phyloP scores from a whole-genome alignment of 2,329 filamentous ascomycete genomes.

The Cladosporium sp. region DNA sequence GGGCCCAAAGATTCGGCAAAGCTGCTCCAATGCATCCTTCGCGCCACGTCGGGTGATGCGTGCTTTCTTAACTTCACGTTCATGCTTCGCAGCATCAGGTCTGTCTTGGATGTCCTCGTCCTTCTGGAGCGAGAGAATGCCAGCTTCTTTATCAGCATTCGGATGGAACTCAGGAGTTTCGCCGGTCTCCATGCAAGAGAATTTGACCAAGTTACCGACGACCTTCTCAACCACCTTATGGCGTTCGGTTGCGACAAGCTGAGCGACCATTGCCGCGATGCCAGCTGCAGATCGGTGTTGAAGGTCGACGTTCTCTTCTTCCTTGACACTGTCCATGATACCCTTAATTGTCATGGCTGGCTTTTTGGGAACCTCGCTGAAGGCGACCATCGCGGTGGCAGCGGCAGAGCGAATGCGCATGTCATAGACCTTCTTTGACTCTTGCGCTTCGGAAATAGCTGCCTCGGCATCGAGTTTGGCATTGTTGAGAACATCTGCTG shows the following conservation, averaged over 20 bases:
- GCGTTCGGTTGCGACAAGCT: conserved; percentile 76
- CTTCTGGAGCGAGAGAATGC: conserved; percentile 90
- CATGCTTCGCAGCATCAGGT: conserved; percentile 84
- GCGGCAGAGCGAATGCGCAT: conserved; percentile 81
- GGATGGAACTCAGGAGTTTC: conserved; percentile 94
- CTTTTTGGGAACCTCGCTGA: conserved; percentile 86
- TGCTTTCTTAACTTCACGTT: conserved; percentile 81
- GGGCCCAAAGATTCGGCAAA: conserved; percentile 74
- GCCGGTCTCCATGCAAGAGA: conserved; percentile 94
- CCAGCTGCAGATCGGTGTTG: conserved; percentile 83
- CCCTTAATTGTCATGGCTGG: conserved; percentile 89
- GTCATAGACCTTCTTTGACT: conserved; percentile 77
- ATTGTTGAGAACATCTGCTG: conserved; percentile 72
- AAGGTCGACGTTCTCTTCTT: conserved; percentile 84
- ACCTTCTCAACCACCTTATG: conserved; percentile 91
- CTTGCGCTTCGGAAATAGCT: conserved; percentile 75
- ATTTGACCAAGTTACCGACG: conserved; percentile 92
- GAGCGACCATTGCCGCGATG: conserved; percentile 77
- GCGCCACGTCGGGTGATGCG: conserved; percentile 88
- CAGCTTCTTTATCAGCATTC: conserved; percentile 71
- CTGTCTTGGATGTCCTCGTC: conserved; percentile 95
- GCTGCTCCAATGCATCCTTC: conserved; percentile 87
- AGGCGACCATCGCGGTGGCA: conserved; percentile 82
- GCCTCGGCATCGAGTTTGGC: conserved; percentile 65
- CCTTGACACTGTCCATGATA: conserved; percentile 97